These are phyloP conservation scores for Saitozyma podzolica DNA, from an alignment of 768 basidiomycete species.

Conservation along the genomic window DNA sequence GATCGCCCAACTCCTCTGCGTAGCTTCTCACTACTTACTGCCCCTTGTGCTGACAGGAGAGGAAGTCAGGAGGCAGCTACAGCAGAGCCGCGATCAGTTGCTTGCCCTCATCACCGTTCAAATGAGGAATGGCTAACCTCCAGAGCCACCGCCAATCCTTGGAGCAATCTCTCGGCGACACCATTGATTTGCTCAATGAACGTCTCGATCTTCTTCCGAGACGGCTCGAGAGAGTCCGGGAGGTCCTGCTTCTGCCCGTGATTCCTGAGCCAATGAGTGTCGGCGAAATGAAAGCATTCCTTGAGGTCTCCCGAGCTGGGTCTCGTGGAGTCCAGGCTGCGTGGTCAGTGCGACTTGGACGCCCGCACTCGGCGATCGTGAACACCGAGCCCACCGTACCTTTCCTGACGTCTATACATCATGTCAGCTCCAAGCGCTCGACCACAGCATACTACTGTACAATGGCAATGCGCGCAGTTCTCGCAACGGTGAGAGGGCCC, in stretches of 20 bases:
- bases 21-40: too few species aligned
- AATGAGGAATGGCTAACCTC: slow-evolving; percentile 7
- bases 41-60: background rate
- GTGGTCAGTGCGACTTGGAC: background rate
- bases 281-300: slow-evolving; percentile 11
- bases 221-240: slow-evolving; percentile 3
- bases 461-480: too few species aligned
- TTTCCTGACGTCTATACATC: background rate
- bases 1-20: too few species aligned
- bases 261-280: background rate
- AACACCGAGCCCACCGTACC: background rate
- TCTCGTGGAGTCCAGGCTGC: slow-evolving; percentile 7
- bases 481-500: too few species aligned
- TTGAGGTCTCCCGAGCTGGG: slow-evolving; percentile 13
- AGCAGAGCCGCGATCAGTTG: background rate
- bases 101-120: background rate
- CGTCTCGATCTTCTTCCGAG: slow-evolving; percentile 2
- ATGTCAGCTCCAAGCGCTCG: slow-evolving; percentile 1
- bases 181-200: background rate
- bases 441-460: too few species aligned
- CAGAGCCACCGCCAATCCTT: slow-evolving; percentile 8
- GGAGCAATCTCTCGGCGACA: slow-evolving; percentile 5
- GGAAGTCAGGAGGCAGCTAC: slow-evolving; percentile 5
- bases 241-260: slow-evolving; percentile 5
- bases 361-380: too few species aligned